A percentile compares a stretch with the other conserved stretches of the same genome.
Conservation (phyloP, 164 flowering plant genomes). For the Dillenia turbinata region DNA sequence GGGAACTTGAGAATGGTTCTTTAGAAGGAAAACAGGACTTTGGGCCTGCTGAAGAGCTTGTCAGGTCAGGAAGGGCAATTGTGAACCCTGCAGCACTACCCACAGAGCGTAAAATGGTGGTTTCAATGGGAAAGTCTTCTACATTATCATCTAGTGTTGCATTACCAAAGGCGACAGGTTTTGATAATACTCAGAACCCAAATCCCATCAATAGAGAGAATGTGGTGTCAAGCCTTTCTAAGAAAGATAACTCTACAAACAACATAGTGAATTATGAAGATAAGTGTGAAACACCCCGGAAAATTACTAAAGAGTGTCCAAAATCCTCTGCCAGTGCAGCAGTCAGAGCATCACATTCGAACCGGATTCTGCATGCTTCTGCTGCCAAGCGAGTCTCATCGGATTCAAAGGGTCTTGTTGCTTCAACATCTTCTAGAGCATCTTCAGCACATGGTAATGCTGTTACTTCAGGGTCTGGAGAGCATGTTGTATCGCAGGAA, state of each 20-base stretch:
- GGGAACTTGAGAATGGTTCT: constrained; percentile 24
- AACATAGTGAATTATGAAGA: constrained; percentile 31
- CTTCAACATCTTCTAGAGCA: constrained; percentile 43
- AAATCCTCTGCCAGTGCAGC: constrained; percentile 32
- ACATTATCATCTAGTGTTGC: constrained; percentile 22
- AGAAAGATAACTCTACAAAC: constrained; percentile 31
- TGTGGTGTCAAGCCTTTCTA: constrained; percentile 23
- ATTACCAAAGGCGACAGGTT: constrained; percentile 29
- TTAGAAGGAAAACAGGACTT: constrained; percentile 31
- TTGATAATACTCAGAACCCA: constrained; percentile 32
- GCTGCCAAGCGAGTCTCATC: constrained; percentile 30
- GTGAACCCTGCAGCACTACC: constrained; percentile 16
- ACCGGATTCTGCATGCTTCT: constrained; percentile 32
- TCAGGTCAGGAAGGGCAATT: constrained; percentile 18
- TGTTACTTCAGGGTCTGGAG: constrained; percentile 32
- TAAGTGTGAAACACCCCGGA: constrained; percentile 29
- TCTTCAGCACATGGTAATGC: constrained; percentile 22
- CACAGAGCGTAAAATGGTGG: constrained; percentile 36
- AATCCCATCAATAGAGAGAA: constrained; percentile 25
- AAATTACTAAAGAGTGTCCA: constrained; percentile 34
- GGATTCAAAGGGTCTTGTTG: constrained; percentile 47
- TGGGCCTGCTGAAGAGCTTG: constrained; percentile 28
- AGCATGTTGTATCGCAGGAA: constrained; percentile 29
- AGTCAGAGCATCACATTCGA: constrained; percentile 36
- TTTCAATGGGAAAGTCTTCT: constrained; percentile 42